phyloP scores from a whole-genome alignment of 1,284 basidiomycete genomes.

The Flammula alnicola region DNA sequence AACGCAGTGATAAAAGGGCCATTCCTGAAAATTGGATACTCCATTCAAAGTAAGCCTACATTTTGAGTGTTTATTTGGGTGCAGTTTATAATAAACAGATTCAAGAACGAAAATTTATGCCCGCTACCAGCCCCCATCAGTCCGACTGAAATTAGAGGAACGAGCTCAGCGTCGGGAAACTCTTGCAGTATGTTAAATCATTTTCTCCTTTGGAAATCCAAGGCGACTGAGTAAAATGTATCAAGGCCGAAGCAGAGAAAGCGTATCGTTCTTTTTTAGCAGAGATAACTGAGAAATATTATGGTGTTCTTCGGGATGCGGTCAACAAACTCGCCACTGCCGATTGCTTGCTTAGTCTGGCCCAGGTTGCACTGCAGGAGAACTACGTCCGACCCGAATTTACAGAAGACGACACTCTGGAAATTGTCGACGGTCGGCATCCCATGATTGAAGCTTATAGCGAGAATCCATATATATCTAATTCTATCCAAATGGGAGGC shows the following conservation, averaged over 20 bases:
- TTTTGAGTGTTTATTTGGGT: not conserved
- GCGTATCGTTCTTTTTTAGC: constrained; percentile 74
- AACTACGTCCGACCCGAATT: constrained; percentile 77
- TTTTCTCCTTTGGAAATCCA: not conserved
- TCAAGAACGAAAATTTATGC: constrained; percentile 74
- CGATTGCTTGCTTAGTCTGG: constrained; percentile 80
- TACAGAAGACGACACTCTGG: constrained; percentile 59
- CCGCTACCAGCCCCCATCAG: constrained; percentile 84
- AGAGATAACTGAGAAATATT: constrained; percentile 70
- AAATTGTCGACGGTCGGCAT: constrained; percentile 77
- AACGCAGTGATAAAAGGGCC: constrained; percentile 70
- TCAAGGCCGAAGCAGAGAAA: constrained; percentile 59
- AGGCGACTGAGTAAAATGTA: not conserved
- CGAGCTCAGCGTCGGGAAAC: constrained; percentile 81
- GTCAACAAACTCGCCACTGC: constrained; percentile 81
- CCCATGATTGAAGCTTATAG: constrained; percentile 82
- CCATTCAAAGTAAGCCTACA: constrained; percentile 63
- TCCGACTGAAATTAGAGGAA: constrained; percentile 71
- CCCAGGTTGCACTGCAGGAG: constrained; percentile 70
- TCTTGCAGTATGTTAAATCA: constrained; percentile 52
- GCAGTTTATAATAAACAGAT: not conserved
- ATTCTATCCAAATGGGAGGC: constrained; percentile 62
- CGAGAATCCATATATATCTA: constrained; percentile 83
- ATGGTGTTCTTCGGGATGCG: constrained; percentile 70
- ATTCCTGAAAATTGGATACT: constrained; percentile 85